Base-by-base conservation (phyloP, 2,329 filamentous ascomycete species). In the Penicillium verrucosum region DNA sequence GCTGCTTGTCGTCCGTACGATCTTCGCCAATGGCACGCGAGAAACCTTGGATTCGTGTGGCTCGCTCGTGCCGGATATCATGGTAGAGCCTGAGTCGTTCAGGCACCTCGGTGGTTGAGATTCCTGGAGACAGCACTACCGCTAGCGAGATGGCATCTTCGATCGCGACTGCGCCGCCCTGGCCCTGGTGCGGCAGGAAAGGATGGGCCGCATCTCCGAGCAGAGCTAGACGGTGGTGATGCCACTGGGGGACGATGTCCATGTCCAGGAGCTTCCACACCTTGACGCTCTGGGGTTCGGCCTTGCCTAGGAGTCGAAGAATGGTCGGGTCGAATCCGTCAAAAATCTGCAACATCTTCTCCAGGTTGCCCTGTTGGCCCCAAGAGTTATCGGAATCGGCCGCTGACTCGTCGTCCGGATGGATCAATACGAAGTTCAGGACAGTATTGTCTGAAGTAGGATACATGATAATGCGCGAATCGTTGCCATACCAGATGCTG, bases 151-250 rank as follows among this genome's bases (percentile, higher is more conserved):
- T 82, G 0, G 81, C 86, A 59, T 90, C 87, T 66, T 90, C 87
- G 42, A 89, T 88, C 0, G 87, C 87, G 55, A 83, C 77, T 0
- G 74, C 85, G 9, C 81, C 86, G 2, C 85, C 86, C 66, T 87
- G 84, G 0, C 81, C 85, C 70, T 85, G 83, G 58, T 85, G 81
- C 14, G 85, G 87, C 0, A 85, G 73, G 64, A 89, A 88, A 0
- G 87, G 85, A 67, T 90, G 87, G 0, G 85, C 87, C 0, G 87
- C 85, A 66, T 89, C 87, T 0, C 87, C 87, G 0, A 89, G 69
- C 0, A 89, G 69, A 1, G 79, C 84, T 18, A 88, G 67, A 5
- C 75, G 78, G 0, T 72, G 81, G 2, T 81, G 78, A 0, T 77
- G 74, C 81, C 81, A 89, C 0, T 72, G 77, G 0, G 80, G 78